A percentile compares a stretch with the other conserved stretches of the same genome.
phyloP scores from a whole-genome alignment of 768 basidiomycete genomes.

The Tricholoma flavovirens region DNA sequence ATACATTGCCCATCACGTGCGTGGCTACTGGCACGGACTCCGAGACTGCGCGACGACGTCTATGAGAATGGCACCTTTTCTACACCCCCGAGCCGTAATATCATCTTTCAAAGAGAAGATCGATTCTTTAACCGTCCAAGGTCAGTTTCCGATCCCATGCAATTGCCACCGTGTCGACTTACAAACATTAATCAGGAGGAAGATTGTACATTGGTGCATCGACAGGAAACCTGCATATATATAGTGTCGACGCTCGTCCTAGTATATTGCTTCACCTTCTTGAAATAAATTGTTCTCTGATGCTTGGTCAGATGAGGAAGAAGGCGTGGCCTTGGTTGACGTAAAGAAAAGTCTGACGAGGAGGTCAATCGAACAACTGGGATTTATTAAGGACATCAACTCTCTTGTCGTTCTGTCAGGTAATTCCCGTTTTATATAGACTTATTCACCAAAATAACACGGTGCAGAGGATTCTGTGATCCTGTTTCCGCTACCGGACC shows the following conservation, averaged over 20 bases:
- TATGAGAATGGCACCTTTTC: constrained; percentile 26
- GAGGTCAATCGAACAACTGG: constrained; percentile 83
- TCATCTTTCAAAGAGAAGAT: constrained; percentile 41
- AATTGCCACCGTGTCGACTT: background rate
- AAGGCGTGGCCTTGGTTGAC: constrained; percentile 45
- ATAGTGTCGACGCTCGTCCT: constrained; percentile 34
- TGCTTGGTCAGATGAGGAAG: constrained; percentile 21
- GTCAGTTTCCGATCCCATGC: constrained; percentile 14
- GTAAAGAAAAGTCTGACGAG: constrained; percentile 59
- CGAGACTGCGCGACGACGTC: background rate
- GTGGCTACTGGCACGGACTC: no score
- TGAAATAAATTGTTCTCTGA: background rate
- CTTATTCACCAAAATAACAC: background rate
- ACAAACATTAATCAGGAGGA: constrained; percentile 35
- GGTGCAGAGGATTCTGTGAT: constrained; percentile 63
- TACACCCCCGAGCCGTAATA: constrained; percentile 22
- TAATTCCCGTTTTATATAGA: constrained; percentile 26
- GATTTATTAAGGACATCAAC: constrained; percentile 79
- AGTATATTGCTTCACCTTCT: constrained; percentile 23
- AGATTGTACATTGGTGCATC: constrained; percentile 60
- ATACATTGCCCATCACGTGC: background rate
- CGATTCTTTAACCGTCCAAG: constrained; percentile 39
- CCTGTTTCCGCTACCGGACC: constrained; percentile 68
- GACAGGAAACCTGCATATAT: constrained; percentile 50
- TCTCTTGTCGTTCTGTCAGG: constrained; percentile 83